phyloP scores from a whole-genome alignment of 352 stramenopile species.

The Pythium coloratum region DNA sequence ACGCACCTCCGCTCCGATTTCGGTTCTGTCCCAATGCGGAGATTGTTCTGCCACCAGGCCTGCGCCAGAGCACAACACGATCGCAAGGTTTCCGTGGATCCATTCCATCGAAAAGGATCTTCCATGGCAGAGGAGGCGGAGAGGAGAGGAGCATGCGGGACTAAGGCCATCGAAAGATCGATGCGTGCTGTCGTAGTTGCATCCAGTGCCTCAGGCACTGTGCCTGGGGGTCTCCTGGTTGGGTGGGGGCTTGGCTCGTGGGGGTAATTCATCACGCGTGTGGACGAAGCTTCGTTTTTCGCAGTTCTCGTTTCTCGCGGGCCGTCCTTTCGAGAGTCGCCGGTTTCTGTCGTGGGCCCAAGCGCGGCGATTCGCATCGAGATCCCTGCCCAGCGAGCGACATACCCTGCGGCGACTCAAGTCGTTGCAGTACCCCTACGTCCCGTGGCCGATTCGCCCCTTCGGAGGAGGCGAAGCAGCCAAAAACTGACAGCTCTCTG shows the following conservation, averaged over 20 bases:
- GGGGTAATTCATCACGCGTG: not conserved
- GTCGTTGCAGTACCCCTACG: not conserved
- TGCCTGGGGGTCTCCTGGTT: no score
- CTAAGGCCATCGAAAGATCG: not conserved
- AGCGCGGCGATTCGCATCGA: not conserved
- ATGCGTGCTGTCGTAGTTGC: not conserved
- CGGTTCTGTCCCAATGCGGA: no score
- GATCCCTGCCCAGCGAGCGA: not conserved
- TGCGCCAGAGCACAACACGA: no score
- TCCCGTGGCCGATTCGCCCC: conserved; percentile 15
- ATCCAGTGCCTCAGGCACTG: no score
- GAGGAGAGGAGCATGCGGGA: not conserved
- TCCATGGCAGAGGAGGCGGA: no score
- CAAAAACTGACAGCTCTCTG: not conserved
- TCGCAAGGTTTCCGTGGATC: no score
- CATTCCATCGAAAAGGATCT: no score
- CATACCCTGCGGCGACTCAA: not conserved
- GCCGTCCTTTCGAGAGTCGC: not conserved
- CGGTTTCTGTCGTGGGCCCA: conserved; percentile 3
- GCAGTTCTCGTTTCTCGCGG: not conserved
- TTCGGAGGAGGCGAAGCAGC: conserved; percentile 3
- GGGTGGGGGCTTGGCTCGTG: not conserved
- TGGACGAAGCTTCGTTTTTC: not conserved
- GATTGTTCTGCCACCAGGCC: no score
- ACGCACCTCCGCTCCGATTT: no score